Percentiles rank a stretch among this genome's conserved stretches.
These are phyloP conservation scores for Mrakia gelida DNA, from an alignment of 768 basidiomycete genomes.

Conservation along the genomic window DNA sequence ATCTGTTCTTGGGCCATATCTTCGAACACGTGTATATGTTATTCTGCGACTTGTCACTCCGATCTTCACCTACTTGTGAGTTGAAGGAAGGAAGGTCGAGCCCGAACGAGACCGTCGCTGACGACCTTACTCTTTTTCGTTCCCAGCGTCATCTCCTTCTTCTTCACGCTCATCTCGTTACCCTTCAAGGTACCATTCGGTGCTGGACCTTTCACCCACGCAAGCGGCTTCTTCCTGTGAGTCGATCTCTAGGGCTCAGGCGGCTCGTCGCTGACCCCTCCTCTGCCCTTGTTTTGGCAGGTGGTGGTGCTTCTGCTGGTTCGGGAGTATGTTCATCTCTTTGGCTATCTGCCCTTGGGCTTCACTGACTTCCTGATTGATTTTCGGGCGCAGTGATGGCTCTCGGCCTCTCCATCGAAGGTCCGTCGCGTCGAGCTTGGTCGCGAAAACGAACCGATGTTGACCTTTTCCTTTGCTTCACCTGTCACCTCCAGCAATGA, in stretches of 20 bases:
- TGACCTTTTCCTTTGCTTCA: too few relatives aligned
- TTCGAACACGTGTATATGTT: constrained; percentile 45
- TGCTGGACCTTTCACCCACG: constrained; percentile 36
- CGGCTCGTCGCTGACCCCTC: too few relatives aligned
- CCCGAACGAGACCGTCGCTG: too few relatives aligned
- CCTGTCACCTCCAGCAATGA: constrained; percentile 33
- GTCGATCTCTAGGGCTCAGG: too few relatives aligned
- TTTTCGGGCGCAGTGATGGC: neutral
- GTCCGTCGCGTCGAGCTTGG: too few relatives aligned
- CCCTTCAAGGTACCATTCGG: constrained; percentile 29
- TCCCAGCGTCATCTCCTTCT: constrained; percentile 48
- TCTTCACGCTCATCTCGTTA: constrained; percentile 50
- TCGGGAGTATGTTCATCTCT: constrained; percentile 13
- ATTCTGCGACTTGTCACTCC: constrained; percentile 45
- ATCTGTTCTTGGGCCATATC: constrained; percentile 40
- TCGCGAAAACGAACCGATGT: too few relatives aligned
- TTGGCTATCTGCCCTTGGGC: too few relatives aligned
- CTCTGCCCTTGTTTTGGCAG: too few relatives aligned
- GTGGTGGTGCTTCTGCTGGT: constrained; percentile 42
- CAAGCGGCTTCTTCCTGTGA: constrained; percentile 45
- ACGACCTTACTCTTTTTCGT: neutral
- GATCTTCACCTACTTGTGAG: neutral
- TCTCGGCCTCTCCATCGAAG: neutral
- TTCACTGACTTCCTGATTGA: too few relatives aligned
- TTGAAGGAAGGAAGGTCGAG: neutral